These are phyloP conservation scores for Trichocladium antarcticum DNA, from an alignment of 495 filamentous ascomycete species.

Conservation along the genomic window DNA sequence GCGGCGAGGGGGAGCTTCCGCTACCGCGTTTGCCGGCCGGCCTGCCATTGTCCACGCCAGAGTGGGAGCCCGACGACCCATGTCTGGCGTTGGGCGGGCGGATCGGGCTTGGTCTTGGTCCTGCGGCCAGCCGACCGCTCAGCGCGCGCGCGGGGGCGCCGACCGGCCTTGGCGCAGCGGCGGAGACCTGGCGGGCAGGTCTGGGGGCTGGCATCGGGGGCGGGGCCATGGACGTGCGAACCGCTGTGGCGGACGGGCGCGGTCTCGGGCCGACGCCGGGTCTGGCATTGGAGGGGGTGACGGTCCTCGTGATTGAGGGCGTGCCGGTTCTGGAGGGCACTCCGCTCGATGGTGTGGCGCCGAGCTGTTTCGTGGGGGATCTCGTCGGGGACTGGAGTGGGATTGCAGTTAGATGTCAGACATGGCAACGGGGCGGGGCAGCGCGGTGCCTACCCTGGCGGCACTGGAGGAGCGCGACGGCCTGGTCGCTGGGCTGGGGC, in stretches of 20 bases:
- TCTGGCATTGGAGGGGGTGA: conserved; percentile 43
- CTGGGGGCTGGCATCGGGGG: conserved; percentile 35
- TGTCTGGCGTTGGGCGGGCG: conserved; percentile 30
- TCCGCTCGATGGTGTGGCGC: conserved; percentile 44
- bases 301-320: not conserved
- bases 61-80: conserved; percentile 32
- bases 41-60: conserved; percentile 28
- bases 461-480: conserved; percentile 43
- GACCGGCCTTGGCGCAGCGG: conserved; percentile 23
- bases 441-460: conserved; percentile 41
- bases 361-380: conserved; percentile 68
- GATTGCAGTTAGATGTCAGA: not conserved
- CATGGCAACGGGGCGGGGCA: not conserved
- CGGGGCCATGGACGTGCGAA: conserved; percentile 59
- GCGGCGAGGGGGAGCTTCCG: conserved; percentile 25
- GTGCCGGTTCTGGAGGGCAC: conserved; percentile 47
- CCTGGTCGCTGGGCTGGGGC: conserved; percentile 51
- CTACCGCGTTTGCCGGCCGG: conserved; percentile 19
- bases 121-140: conserved; percentile 26
- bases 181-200: conserved; percentile 26
- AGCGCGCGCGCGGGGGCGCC: conserved; percentile 26
- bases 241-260: conserved; percentile 38
- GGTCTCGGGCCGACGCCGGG: conserved; percentile 37
- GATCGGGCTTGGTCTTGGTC: conserved; percentile 21
- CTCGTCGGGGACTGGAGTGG: conserved; percentile 58